Evolutionary conservation across 2,329 filamentous ascomycete genomes (phyloP), one percentile per base, ranked within the genome.

Genomic region (Clarireedia monteithiana): DNA sequence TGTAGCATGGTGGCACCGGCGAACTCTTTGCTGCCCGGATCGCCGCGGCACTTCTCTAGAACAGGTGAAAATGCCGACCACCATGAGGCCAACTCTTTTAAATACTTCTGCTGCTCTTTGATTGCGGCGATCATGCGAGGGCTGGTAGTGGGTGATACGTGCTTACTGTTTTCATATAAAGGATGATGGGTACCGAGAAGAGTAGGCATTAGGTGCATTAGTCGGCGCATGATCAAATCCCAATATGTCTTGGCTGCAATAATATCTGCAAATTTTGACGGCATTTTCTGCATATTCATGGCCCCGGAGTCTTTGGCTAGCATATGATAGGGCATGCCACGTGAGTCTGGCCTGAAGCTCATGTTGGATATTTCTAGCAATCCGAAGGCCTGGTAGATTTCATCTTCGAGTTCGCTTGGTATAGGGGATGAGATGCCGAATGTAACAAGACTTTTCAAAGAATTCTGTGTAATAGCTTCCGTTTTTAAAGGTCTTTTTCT

Each of bases 371-470:
- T 45, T 23, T 53, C 20, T 5, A 53, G 17, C 30, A 46, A 17
- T 24, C 50, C 39, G 15, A 46, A 53, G 3, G 26, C 14, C 3
- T 34, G 39, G 7, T 53, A 53, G 14, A 53, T 27, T 4, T 53
- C 50, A 45, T 53, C 50, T 10, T 53, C 50, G 30, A 53, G 20
- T 3, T 34, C 39, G 15, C 50, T 53, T 46, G 40, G 50, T 5
- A 34, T 42, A 15, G 40, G 50, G 27, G 50, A 53, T 34, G 27
- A 38, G 34, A 53, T 53, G 5, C 50, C 50, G 17, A 45, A 53
- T 17, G 40, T 45, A 6, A 38, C 17, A 24, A 27, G 24, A 38
- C n/a, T 23, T 5, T 23, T 3, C 26, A 15, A 34, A n/a, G 4
- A 12, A 20, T 46, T 7, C 5, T 24, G 20, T 23, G 6, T 17